Percentiles rank a stretch among this genome's conserved stretches.
phyloP scores from a whole-genome alignment of 2,329 filamentous ascomycete species.

The Beauveria bassiana region DNA sequence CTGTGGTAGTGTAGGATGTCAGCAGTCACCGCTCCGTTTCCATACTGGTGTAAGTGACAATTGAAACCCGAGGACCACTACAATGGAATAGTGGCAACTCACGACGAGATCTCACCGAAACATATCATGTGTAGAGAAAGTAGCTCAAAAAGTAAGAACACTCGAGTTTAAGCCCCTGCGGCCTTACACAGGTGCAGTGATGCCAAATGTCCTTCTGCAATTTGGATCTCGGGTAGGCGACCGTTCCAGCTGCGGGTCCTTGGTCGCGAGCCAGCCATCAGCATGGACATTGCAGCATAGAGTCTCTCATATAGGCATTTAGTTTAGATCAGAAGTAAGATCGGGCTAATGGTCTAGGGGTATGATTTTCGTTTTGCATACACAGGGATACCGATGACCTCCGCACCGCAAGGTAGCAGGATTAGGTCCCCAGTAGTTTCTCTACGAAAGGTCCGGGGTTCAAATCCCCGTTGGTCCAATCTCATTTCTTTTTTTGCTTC shows the following conservation, averaged over 20 bases:
- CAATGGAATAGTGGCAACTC: too few species aligned
- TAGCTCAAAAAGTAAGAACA: not conserved
- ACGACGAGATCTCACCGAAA: too few species aligned
- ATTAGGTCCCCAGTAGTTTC: conserved; percentile 9
- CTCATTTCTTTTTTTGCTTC: not conserved
- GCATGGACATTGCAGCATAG: too few species aligned
- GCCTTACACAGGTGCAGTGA: not conserved
- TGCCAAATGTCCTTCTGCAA: not conserved
- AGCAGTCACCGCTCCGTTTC: too few species aligned
- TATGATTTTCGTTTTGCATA: conserved; percentile 13
- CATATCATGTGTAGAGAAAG: not conserved
- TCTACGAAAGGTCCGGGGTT: conserved; percentile 12
- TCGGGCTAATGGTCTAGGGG: conserved; percentile 12
- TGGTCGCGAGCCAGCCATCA: too few species aligned
- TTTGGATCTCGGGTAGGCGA: not conserved
- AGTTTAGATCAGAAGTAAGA: not conserved
- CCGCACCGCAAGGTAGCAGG: conserved; percentile 10
- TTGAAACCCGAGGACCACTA: too few species aligned
- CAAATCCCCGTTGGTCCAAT: conserved; percentile 12
- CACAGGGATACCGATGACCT: conserved; percentile 11
- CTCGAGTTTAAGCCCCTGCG: too few species aligned
- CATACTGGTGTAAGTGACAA: too few species aligned
- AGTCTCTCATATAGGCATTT: not conserved
- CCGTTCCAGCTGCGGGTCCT: not conserved
- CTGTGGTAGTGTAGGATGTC: too few species aligned